phyloP scores from a whole-genome alignment of 192 early-diverging fungal species.

The Lunasporangiospora selenospora region DNA sequence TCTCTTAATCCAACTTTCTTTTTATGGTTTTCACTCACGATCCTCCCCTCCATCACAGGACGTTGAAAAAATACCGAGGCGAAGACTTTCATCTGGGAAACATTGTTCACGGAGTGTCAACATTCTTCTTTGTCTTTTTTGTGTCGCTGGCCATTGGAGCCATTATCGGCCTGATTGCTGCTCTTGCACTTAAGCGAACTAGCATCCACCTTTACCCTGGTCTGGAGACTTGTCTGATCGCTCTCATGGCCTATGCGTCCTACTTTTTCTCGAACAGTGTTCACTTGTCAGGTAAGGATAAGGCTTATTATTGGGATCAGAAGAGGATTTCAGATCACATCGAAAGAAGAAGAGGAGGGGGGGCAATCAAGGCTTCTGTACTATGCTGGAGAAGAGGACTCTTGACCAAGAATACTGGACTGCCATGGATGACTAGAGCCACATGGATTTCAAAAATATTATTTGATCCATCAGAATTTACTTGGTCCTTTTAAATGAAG shows the following conservation, averaged over 20 bases:
- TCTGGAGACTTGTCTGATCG: slow-evolving; percentile 88
- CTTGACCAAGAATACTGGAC: too few species aligned
- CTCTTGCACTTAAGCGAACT: slow-evolving; percentile 90
- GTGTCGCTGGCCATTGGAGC: slow-evolving; percentile 87
- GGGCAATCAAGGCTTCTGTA: too few species aligned
- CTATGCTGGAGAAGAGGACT: too few species aligned
- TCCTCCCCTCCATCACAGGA: slow-evolving; percentile 47
- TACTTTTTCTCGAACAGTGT: slow-evolving; percentile 92
- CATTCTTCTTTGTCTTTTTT: slow-evolving; percentile 85
- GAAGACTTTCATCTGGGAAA: slow-evolving; percentile 71
- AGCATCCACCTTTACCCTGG: slow-evolving; percentile 82
- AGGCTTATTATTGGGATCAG: too few species aligned
- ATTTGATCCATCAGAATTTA: too few species aligned
- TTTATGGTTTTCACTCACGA: background rate
- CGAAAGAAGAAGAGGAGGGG: too few species aligned
- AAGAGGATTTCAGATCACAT: too few species aligned
- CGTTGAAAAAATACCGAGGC: slow-evolving; percentile 78
- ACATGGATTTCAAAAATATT: too few species aligned
- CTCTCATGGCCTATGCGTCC: slow-evolving; percentile 88
- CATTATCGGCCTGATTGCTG: slow-evolving; percentile 74
- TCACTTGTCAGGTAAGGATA: slow-evolving; percentile 75
- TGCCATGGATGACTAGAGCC: too few species aligned
- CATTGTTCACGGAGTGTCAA: slow-evolving; percentile 64
- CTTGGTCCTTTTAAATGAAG: too few species aligned
- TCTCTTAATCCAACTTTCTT: slow-evolving; percentile 5